A percentile compares a stretch with the other conserved stretches of the same genome.
These are phyloP conservation scores for Pseudogymnoascus sp. DNA, from an alignment of 2,329 filamentous ascomycete species.

Conservation along the genomic window DNA sequence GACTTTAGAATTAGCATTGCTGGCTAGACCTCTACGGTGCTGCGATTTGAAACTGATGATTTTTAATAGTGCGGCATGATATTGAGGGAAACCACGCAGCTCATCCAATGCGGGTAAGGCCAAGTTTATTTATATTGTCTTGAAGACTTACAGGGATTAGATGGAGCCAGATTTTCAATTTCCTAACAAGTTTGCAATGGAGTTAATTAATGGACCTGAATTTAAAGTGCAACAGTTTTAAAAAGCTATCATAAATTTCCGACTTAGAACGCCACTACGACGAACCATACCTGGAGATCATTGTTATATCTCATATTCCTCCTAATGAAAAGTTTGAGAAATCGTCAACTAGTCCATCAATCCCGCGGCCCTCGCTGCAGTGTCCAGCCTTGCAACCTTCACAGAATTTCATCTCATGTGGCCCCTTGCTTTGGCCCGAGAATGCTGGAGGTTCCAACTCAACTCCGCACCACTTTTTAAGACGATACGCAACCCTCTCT, in stretches of 20 bases:
- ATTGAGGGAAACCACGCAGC: not conserved
- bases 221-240: not conserved
- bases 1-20: slow-evolving; percentile 25
- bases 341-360: not conserved
- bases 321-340: not conserved
- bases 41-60: not conserved
- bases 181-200: not conserved
- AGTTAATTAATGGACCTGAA: not conserved
- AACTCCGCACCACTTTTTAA: slow-evolving; percentile 34
- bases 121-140: not conserved
- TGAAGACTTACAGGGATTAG: not conserved
- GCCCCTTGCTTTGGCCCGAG: slow-evolving; percentile 14
- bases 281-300: not conserved
- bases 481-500: slow-evolving; percentile 34
- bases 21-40: not conserved
- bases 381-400: slow-evolving; percentile 20
- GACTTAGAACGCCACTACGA: not conserved
- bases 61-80: not conserved
- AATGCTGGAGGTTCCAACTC: slow-evolving; percentile 16
- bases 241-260: not conserved
- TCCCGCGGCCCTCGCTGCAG: slow-evolving; percentile 7
- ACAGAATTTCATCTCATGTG: slow-evolving; percentile 19
- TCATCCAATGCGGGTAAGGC: not conserved
- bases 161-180: not conserved
- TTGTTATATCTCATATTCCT: not conserved